These are phyloP conservation scores for Populus nigra DNA, from an alignment of 345 rosid species.

Conservation along the genomic window DNA sequence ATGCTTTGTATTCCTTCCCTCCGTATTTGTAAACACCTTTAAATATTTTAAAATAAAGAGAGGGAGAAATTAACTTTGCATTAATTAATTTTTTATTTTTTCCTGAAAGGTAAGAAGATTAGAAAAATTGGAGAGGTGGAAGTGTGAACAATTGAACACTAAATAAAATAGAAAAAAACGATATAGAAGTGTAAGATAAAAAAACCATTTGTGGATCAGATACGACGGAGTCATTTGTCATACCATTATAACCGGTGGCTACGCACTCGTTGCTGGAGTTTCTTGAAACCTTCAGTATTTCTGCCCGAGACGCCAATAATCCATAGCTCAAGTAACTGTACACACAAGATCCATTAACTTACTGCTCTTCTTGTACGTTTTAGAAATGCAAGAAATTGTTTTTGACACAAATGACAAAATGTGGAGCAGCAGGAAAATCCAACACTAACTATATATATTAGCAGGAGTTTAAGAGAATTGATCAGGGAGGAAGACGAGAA, in stretches of 20 bases:
- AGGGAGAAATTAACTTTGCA: not conserved
- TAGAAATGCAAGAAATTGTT: too few species aligned
- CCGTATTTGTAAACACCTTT: conserved; percentile 69
- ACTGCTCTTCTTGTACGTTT: too few species aligned
- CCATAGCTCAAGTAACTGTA: conserved; percentile 91
- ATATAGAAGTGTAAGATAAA: too few species aligned
- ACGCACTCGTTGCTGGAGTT: conserved; percentile 73
- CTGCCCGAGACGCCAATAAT: conserved; percentile 90
- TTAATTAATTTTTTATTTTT: not conserved
- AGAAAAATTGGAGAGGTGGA: too few species aligned
- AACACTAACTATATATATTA: too few species aligned
- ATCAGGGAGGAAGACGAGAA: conserved; percentile 16
- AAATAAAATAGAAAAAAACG: not conserved
- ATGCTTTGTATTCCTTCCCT: conserved; percentile 53
- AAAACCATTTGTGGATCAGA: too few species aligned
- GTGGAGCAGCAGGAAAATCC: too few species aligned
- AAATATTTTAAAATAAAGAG: conserved; percentile 20
- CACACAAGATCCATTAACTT: conserved; percentile 12
- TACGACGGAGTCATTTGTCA: not conserved
- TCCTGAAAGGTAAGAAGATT: too few species aligned
- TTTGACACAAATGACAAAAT: too few species aligned
- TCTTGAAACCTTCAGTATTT: conserved; percentile 66
- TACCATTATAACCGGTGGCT: conserved; percentile 76
- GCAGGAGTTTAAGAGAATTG: not conserved
- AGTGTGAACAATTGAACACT: not conserved